Percentiles rank a stretch among this genome's conserved stretches.
Evolutionary conservation across 2,329 filamentous ascomycete genomes (phyloP).

Genomic region (Paecilomyces dactylethromorphus): DNA sequence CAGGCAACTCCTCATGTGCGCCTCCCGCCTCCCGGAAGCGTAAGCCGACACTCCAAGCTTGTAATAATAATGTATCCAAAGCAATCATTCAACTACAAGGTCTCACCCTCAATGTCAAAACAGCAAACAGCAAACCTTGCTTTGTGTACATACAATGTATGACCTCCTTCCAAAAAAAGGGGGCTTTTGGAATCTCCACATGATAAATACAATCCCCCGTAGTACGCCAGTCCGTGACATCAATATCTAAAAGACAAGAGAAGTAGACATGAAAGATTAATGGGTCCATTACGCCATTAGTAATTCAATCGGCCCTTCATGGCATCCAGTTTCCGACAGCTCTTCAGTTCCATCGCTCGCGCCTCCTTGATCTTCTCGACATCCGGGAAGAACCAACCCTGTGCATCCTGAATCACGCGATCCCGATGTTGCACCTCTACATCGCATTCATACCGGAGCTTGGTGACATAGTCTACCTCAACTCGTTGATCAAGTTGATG

Average conservation of each 20-base stretch:
- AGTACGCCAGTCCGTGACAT: neutral
- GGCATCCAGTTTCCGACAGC: conserved; percentile 50
- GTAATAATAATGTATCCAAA: too few species aligned
- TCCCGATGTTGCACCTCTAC: conserved; percentile 61
- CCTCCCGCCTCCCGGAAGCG: neutral
- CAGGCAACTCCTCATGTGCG: neutral
- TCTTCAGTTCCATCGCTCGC: conserved; percentile 52
- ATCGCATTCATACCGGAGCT: conserved; percentile 66
- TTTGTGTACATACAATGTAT: neutral
- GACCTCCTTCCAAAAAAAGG: neutral
- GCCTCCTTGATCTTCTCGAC: conserved; percentile 71
- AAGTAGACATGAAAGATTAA: conserved; percentile 5
- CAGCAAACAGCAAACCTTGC: neutral
- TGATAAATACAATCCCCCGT: neutral
- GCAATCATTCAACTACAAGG: neutral
- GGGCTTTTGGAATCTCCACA: conserved; percentile 3
- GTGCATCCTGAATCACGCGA: conserved; percentile 66
- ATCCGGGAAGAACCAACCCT: conserved; percentile 83
- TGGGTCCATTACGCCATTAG: conserved; percentile 11
- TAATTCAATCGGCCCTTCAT: conserved; percentile 34
- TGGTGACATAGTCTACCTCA: conserved; percentile 64
- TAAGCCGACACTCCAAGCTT: neutral
- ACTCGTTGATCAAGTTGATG: conserved; percentile 68
- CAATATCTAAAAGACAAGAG: neutral
- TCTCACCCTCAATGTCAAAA: neutral